phyloP scores from a whole-genome alignment of 257 asterid genomes.

The Craterostigma plantagineum region DNA sequence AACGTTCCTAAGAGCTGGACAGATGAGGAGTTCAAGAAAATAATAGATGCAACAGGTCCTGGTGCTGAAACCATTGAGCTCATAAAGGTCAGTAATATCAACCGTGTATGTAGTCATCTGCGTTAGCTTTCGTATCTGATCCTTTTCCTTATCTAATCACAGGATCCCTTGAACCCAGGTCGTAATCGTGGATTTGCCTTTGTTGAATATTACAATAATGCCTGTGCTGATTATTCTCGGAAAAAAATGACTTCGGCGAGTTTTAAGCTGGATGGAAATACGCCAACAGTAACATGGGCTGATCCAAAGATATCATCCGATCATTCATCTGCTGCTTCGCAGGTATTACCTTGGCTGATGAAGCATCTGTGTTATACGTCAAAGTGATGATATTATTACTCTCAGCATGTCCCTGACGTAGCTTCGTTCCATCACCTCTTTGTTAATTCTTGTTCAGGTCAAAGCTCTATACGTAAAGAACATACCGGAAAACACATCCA shows the following conservation, averaged over 20 bases:
- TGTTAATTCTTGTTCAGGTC: conserved; percentile 34
- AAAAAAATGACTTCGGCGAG: conserved; percentile 43
- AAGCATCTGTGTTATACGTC: too few relatives aligned
- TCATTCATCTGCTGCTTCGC: conserved; percentile 44
- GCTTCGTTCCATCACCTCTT: background rate
- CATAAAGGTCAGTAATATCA: conserved; percentile 42
- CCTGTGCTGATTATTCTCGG: conserved; percentile 89
- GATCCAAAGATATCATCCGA: conserved; percentile 77
- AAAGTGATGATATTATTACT: too few relatives aligned
- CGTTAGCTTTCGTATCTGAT: conserved; percentile 2
- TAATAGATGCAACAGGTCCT: conserved; percentile 70
- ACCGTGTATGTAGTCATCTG: conserved; percentile 1
- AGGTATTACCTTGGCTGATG: conserved; percentile 23
- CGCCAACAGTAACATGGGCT: conserved; percentile 92
- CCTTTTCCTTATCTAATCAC: conserved; percentile 17
- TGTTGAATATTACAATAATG: conserved; percentile 87
- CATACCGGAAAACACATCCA: conserved; percentile 71
- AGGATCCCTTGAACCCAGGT: conserved; percentile 82
- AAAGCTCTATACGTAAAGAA: conserved; percentile 89
- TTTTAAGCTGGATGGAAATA: conserved; percentile 68
- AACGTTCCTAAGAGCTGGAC: conserved; percentile 80
- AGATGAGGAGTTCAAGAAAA: conserved; percentile 54
- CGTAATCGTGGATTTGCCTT: conserved; percentile 94
- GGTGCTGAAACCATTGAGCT: conserved; percentile 86
- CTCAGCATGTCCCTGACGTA: too few relatives aligned